Base-by-base conservation (phyloP, 208 protist genomes). In the Zelonia costaricensis region DNA sequence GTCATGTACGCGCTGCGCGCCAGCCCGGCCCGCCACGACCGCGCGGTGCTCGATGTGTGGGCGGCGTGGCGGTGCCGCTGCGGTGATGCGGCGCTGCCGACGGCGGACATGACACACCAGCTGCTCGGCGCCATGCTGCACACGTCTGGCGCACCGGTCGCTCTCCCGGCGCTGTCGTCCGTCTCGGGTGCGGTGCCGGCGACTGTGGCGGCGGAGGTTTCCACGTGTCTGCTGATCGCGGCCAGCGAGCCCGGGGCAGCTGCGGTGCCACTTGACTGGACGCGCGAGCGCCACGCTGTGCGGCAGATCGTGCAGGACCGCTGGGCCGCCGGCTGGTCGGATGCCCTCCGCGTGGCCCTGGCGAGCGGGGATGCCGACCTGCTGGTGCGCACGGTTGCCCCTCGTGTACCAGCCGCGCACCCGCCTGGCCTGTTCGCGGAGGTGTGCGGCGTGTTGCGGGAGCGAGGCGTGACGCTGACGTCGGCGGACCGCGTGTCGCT, bases 241-340 rank as follows among this genome's bases (percentile, higher is more conserved):
- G 67, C 74, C 4, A 51, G 43, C 1, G 25, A 60, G 28, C 38
- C 36, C 33, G n/a, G n/a, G n/a, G n/a, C n/a, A n/a, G n/a, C n/a
- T n/a, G 8, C 28, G 25, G 25, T 90, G n/a, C 75, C 74, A 22
- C 16, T 90, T 1, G 74, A 74, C 44, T 76, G 80, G 49, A 54
- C 38, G 18, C 43, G 58, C 18, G 64, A 66, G 23, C 80, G 82
- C 46, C 16, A 20, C 10, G 39, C 64, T 1, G 42, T 88, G 16
- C 63, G 23, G 7, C 48, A 57, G 8, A 55, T 93, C 12, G 47
- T 90, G 15, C 20, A 25, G 12, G 78, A 88, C 66, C 86, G 86
- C 9, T 93, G 86, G 83, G 42, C 55, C 13, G 77, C 76, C 22
- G 76, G 73, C 49, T 93, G 86, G 86, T 66, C 86, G 27, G 63